phyloP scores from a whole-genome alignment of 2,329 filamentous ascomycete species.

The Leptographium radiaticola region DNA sequence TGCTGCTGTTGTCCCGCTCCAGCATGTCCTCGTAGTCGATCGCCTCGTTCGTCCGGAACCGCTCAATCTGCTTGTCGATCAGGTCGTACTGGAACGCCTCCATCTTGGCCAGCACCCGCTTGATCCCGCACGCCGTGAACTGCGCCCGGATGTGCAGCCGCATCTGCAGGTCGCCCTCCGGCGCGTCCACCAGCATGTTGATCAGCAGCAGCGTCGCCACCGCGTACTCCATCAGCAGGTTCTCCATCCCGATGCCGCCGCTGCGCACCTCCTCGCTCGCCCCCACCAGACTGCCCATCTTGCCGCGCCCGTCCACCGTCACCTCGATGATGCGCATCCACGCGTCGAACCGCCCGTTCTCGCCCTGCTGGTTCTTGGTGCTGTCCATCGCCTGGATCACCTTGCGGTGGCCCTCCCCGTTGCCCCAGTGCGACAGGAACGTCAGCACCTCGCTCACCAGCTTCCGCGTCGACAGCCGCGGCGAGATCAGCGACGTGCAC shows the following conservation, averaged over 20 bases:
- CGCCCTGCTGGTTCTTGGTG: slow-evolving; percentile 75
- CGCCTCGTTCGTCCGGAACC: slow-evolving; percentile 83
- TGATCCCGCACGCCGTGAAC: slow-evolving; percentile 91
- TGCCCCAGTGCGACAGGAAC: slow-evolving; percentile 88
- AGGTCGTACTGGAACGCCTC: slow-evolving; percentile 96
- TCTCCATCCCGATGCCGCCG: slow-evolving; percentile 96
- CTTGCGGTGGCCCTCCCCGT: slow-evolving; percentile 76
- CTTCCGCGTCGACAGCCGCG: slow-evolving; percentile 81
- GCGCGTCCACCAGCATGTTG: slow-evolving; percentile 92
- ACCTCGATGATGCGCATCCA: slow-evolving; percentile 99
- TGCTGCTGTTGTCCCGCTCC: slow-evolving; percentile 78
- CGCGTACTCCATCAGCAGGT: slow-evolving; percentile 96
- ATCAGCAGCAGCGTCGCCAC: slow-evolving; percentile 88
- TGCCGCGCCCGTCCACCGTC: slow-evolving; percentile 89
- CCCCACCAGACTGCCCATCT: slow-evolving; percentile 96
- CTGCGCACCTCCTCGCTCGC: slow-evolving; percentile 93
- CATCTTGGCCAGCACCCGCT: slow-evolving; percentile 91
- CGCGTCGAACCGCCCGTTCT: slow-evolving; percentile 91
- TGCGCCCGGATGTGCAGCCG: slow-evolving; percentile 91
- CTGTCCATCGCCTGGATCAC: slow-evolving; percentile 88
- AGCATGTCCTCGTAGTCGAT: slow-evolving; percentile 98
- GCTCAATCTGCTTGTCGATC: slow-evolving; percentile 95
- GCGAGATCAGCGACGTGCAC: slow-evolving; percentile 74
- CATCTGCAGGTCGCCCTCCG: slow-evolving; percentile 77
- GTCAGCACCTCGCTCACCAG: slow-evolving; percentile 93